Base-by-base conservation (phyloP, 305 asterid genomes). In the Fraxinus nigra region DNA sequence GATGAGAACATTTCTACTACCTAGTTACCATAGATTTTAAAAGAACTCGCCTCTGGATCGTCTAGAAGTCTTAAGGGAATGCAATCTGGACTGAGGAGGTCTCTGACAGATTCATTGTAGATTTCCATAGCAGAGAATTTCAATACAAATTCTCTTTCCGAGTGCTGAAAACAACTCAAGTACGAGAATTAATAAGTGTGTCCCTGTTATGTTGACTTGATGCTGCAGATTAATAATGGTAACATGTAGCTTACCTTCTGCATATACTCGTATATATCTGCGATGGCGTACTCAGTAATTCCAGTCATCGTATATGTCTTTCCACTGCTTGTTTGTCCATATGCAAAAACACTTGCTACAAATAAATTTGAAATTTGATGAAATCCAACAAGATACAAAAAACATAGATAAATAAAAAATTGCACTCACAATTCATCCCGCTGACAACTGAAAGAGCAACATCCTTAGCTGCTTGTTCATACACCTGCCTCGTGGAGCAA, bases 321-420 rank as follows among this genome's bases (percentile, higher is more conserved):
- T 77, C 99, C 99, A 76, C 99, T 96, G 90, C 98, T 94, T 9
- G 98, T 96, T 85, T 96, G 99, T 38, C 98, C 98, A 77, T 96
- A 94, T 0, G 99, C 98, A 80, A 96, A 94, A 63, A 96, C 91
- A 84, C 96, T 94, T 40, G 98, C 98, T 96, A 83, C 79, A 83
- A 33, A 74, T 9, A 43, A 81, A n/a, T 33, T 76, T 8, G 16
- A 73, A 16, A 0, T 32, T n/a, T 26, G 20, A 32, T 65, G 34
- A 43, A 28, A 38, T 56, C 28, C 28, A 13, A 24, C 16, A 37
- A 74, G 40, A 32, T 65, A 7, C 69, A 72, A 33, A 24, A 20
- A 77, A 75, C 73, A 38, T 8, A 13, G 16, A 48, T 9, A 20
- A 33, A 26, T 35, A 43, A 80, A 51, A 78, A 63, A 16, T 4